These are phyloP conservation scores for Candida succiphila DNA, from an alignment of 805 yeast species.

Conservation along the genomic window DNA sequence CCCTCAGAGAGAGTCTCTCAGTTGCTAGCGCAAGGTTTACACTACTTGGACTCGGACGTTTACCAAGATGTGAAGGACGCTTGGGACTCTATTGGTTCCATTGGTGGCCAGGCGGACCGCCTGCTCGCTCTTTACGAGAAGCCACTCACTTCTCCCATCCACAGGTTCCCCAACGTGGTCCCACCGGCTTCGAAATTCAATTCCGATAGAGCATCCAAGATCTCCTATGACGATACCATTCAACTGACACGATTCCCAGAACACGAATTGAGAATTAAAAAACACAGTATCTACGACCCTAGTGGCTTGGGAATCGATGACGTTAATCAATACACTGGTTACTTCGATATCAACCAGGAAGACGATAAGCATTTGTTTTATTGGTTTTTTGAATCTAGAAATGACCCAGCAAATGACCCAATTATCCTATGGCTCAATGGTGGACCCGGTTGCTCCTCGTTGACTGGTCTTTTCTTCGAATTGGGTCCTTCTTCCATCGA, in stretches of 20 bases:
- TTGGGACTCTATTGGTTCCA: neutral
- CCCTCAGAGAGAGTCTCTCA: neutral
- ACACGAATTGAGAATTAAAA: constrained; percentile 15
- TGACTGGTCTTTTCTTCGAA: constrained; percentile 81
- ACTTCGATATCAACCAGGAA: constrained; percentile 62
- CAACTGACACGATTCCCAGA: constrained; percentile 8
- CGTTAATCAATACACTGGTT: constrained; percentile 79
- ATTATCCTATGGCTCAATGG: constrained; percentile 86
- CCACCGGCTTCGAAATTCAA: neutral
- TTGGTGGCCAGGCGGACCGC: constrained; percentile 1
- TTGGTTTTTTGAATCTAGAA: constrained; percentile 82
- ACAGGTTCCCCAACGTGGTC: neutral
- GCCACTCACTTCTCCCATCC: neutral
- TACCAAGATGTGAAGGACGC: neutral
- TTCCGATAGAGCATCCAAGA: neutral
- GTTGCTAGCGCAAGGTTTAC: neutral
- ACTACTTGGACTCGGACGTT: neutral
- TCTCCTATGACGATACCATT: constrained; percentile 7
- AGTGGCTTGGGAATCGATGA: constrained; percentile 65
- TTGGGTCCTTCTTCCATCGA: constrained; percentile 72
- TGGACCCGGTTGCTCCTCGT: constrained; percentile 90
- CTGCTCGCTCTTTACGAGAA: neutral
- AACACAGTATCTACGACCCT: constrained; percentile 30
- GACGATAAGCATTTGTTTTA: constrained; percentile 81
- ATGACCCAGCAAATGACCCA: constrained; percentile 81